Evolutionary conservation across 768 basidiomycete species (phyloP), one percentile per base, ranked within the genome.

Genomic region (Boletus subcaerulescens): DNA sequence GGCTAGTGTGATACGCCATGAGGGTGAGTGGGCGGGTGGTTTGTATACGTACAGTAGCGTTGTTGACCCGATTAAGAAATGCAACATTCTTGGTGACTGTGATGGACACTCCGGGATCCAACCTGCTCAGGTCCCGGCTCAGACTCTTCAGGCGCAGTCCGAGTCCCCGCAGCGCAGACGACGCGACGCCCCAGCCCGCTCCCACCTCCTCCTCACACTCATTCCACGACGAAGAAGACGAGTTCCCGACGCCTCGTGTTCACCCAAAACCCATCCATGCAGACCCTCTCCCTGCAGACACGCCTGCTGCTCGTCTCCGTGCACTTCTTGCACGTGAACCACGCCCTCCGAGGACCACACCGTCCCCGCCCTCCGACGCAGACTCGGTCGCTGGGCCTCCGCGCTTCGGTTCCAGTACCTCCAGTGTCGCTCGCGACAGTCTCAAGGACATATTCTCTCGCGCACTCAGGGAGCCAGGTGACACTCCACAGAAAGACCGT

Each of bases 381-480:
- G 69, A 66, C 6, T 63, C 68, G 0, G 54, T 45, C 18, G 17
- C 32, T 6, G 65, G 24, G 3, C 48, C 56, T 0, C 14, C 61
- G 4, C 64, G 50, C 22, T 59, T 68, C 4, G 65, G 67, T 14
- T 64, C 63, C 43, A 65, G 62, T 13, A 65, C 71, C 9, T 77
- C 78, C 29, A 84, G 80, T 52, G 61, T 79, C 48, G 79, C 81
- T 17, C 80, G 79, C 45, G 80, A 82, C 59, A 85, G 77, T 65
- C 64, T 90, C 44, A 86, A 77, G 64, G 78, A 82, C 53, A 74
- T 91, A 31, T 88, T 91, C 64, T 80, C 81, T n/a, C 78, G 77
- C 52, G 86, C 84, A 3, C 72, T 83, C 45, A 81, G 83, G 38
- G 83, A 86, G 20, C 78, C 86, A 1, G 85, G 81, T 3, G 78